phyloP scores from a whole-genome alignment of 2,329 filamentous ascomycete genomes.

The Diaporthe citri region DNA sequence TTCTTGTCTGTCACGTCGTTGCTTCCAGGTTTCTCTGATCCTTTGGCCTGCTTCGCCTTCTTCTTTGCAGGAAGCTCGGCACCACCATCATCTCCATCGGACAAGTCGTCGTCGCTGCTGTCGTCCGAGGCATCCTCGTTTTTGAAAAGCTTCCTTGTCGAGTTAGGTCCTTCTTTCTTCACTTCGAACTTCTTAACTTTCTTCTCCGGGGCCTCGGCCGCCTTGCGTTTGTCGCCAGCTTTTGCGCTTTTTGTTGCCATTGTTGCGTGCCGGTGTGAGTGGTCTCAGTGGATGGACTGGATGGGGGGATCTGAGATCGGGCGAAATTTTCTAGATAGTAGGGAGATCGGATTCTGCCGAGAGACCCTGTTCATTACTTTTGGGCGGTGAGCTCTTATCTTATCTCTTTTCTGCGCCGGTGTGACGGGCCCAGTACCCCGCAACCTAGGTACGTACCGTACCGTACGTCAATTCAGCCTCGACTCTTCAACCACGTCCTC shows the following conservation, averaged over 20 bases:
- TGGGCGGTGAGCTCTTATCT: constrained; percentile 28
- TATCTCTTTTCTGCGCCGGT: no score
- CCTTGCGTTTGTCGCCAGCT: constrained; percentile 70
- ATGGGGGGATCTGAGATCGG: constrained; percentile 1
- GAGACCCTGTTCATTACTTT: constrained; percentile 17
- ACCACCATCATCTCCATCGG: constrained; percentile 67
- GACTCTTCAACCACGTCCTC: not conserved
- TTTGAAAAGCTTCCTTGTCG: constrained; percentile 49
- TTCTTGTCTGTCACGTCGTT: constrained; percentile 50
- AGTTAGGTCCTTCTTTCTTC: constrained; percentile 64
- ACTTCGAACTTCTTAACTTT: constrained; percentile 53
- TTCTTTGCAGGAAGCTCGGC: constrained; percentile 57
- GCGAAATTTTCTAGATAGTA: constrained; percentile 33
- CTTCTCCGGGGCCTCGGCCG: constrained; percentile 58
- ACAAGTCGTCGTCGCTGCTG: constrained; percentile 53
- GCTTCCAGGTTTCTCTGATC: constrained; percentile 43
- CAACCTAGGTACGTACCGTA: not conserved
- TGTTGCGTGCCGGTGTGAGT: constrained; percentile 37
- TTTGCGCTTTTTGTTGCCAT: constrained; percentile 65
- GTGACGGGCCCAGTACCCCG: constrained; percentile 6
- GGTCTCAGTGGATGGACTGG: not conserved
- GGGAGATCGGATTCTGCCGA: constrained; percentile 34
- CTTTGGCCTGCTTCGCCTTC: constrained; percentile 52
- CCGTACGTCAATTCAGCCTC: constrained; percentile 7
- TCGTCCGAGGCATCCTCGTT: constrained; percentile 52